A percentile compares a stretch with the other conserved stretches of the same genome.
phyloP scores from a whole-genome alignment of 345 rosid genomes.

The Gossypium thurberi region DNA sequence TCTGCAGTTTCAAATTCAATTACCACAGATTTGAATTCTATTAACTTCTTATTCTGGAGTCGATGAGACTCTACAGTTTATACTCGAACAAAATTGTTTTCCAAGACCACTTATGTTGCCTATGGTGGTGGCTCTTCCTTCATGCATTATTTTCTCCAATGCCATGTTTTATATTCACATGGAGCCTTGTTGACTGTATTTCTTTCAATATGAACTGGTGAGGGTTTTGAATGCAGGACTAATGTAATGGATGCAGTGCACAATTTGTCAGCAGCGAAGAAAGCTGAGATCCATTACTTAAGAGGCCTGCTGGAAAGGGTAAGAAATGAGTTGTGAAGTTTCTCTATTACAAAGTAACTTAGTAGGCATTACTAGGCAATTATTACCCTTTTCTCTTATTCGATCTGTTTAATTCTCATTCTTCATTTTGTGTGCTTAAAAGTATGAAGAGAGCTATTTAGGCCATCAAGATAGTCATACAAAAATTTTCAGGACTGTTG shows the following conservation, averaged over 20 bases:
- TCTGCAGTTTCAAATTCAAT: not conserved
- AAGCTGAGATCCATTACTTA: conserved; percentile 50
- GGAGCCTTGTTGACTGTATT: conserved; percentile 6
- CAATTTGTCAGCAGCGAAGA: conserved; percentile 44
- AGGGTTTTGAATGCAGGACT: conserved; percentile 41
- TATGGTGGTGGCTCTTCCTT: not conserved
- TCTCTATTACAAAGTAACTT: not conserved
- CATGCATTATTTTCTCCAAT: not conserved
- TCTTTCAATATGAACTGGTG: conserved; percentile 3
- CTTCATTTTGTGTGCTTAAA: not conserved
- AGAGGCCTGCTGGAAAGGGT: conserved; percentile 48
- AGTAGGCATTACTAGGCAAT: not conserved
- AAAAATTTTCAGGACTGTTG: not conserved
- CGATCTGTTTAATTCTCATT: not conserved
- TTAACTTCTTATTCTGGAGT: not conserved
- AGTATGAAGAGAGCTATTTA: not conserved
- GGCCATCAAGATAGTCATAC: not conserved
- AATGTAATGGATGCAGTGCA: conserved; percentile 44
- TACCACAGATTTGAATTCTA: not conserved
- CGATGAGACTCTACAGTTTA: not conserved
- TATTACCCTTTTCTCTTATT: not conserved
- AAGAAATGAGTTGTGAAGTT: conserved; percentile 14
- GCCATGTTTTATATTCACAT: not conserved
- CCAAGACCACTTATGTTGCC: not conserved
- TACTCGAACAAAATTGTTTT: not conserved